Percentiles rank a stretch among this genome's conserved stretches.
Evolutionary conservation across 208 protist genomes (phyloP).

Genomic region (Leishmania lainsoni): DNA sequence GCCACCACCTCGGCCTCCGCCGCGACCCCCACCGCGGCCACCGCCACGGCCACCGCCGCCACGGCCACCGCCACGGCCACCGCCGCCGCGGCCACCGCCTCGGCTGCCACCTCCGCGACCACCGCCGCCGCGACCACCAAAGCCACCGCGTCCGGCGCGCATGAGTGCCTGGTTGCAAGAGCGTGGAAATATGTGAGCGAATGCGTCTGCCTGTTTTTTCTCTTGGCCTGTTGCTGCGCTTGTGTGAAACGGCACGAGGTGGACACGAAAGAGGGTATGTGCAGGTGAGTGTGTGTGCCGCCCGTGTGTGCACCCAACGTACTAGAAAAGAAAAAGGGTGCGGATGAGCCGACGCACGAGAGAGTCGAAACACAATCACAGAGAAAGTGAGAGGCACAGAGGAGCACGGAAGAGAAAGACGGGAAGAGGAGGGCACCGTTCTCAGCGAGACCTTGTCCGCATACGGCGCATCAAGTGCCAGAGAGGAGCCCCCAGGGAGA

Average conservation of each 20-base stretch:
- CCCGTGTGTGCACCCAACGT: conserved; percentile 2
- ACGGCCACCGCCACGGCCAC: conserved; percentile 55
- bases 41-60: conserved; percentile 55
- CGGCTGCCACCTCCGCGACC: conserved; percentile 49
- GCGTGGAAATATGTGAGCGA: conserved; percentile 2
- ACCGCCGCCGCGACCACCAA: conserved; percentile 36
- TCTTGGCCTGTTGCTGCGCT: neutral
- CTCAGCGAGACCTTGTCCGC: neutral
- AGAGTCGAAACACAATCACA: neutral
- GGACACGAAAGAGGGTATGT: neutral
- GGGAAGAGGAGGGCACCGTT: neutral
- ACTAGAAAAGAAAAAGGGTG: neutral
- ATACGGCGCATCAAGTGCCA: neutral
- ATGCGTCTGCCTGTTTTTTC: conserved; percentile 1
- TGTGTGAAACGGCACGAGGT: neutral
- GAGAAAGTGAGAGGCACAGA: neutral
- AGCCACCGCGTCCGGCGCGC: conserved; percentile 30
- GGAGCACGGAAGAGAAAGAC: neutral
- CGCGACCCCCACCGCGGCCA: conserved; percentile 53
- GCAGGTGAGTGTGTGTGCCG: neutral
- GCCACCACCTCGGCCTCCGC: conserved; percentile 59
- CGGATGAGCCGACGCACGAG: neutral
- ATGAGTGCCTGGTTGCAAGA: conserved; percentile 22
- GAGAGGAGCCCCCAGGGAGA: neutral
- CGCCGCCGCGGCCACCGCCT: conserved; percentile 30